Conservation (phyloP, 2,329 filamentous ascomycete species). For the Cercospora sp. region DNA sequence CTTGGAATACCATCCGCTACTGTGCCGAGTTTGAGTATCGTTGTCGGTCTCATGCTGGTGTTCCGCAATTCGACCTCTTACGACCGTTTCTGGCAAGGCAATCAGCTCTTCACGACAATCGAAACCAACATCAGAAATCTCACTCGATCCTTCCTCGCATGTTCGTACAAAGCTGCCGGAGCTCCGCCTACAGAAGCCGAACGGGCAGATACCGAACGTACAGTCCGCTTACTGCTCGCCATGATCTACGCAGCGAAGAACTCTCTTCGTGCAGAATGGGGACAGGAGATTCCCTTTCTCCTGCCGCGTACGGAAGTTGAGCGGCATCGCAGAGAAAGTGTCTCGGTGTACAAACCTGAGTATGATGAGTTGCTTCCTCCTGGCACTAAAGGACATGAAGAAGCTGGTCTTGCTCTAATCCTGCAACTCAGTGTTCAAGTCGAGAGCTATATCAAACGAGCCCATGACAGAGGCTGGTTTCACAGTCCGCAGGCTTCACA, state of each 20-base stretch:
- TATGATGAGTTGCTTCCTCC: slow-evolving; percentile 39
- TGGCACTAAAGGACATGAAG: slow-evolving; percentile 49
- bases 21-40: slow-evolving; percentile 63
- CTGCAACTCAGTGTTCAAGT: slow-evolving; percentile 62
- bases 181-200: slow-evolving; percentile 45
- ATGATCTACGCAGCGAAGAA: slow-evolving; percentile 65
- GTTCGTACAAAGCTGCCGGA: slow-evolving; percentile 39
- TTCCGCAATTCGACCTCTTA: slow-evolving; percentile 66
- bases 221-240: slow-evolving; percentile 60
- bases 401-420: slow-evolving; percentile 59
- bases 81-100: slow-evolving; percentile 61
- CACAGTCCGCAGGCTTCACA: slow-evolving; percentile 59
- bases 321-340: slow-evolving; percentile 32
- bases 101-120: slow-evolving; percentile 54
- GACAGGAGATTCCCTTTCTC: slow-evolving; percentile 43
- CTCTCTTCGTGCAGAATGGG: slow-evolving; percentile 64
- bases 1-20: slow-evolving; percentile 60
- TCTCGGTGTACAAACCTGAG: slow-evolving; percentile 37
- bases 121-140: slow-evolving; percentile 62
- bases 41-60: slow-evolving; percentile 67
- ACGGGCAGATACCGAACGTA: slow-evolving; percentile 58
- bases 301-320: slow-evolving; percentile 29
- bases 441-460: slow-evolving; percentile 61
- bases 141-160: slow-evolving; percentile 56
- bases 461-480: slow-evolving; percentile 59